Base-by-base conservation (phyloP, 768 basidiomycete genomes). In the Pleurotus citrinopileatus region DNA sequence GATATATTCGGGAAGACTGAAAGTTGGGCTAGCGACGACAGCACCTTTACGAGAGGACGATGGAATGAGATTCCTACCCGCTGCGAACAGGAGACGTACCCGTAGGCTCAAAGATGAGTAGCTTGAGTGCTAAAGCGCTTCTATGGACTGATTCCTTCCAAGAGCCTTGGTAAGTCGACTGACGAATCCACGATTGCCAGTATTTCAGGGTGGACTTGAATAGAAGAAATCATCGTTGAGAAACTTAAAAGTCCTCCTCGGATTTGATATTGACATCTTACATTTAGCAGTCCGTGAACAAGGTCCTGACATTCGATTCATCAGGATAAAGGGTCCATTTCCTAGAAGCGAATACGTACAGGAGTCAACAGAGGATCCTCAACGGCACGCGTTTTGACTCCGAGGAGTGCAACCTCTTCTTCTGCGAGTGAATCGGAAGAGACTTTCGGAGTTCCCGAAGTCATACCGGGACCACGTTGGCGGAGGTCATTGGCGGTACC, bases 71-170 rank as follows among this genome's bases (percentile, higher is more conserved):
- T 27, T 52, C 37, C 26, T 42, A 7, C 12, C 19, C 38, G 3
- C 17, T 25, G 17, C n/a, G 45, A 42, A 40, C n/a, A 28, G 27
- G 42, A 32, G 50, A 57, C 40, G 4, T 37, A 82, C 88, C 89
- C 1, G 91, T 97, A 1, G 94, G 94, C 65, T 96, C 94, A 62
- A 82, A 98, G 42, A 94, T 94, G 57, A 98, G 76, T 54, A 97
- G 78, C 70, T 98, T 98, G 58, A 98, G 75, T 0, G 94, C 91
- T n/a, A 98, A 76, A 1, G 94, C 96, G 54, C 91, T 94, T 20
- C 95, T 83, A 63, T 93, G 84, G 4, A 98, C 94, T 2, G 89
- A 86, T 67, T 99, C 97, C 61, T 95, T 89, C 97, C 97, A 99
- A 13, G 92, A 82, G 0, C 96, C 97, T 12, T 79, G 80, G 68